Base-by-base conservation (phyloP, 2,329 filamentous ascomycete species). In the Colletotrichum agaves region DNA sequence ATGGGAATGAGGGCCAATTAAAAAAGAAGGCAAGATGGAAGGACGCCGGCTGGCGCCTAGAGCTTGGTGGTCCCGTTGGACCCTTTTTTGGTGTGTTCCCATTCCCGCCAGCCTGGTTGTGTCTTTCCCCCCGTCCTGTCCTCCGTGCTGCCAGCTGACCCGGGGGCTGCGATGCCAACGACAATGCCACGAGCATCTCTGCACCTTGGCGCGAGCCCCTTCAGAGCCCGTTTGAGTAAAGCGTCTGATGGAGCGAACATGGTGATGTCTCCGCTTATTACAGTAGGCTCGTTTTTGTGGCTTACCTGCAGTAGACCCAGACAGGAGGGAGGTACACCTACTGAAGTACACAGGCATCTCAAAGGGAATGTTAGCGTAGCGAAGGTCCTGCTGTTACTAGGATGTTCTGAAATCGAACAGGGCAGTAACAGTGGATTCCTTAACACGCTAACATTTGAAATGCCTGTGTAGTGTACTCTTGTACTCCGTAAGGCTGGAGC, bases 141-240 rank as follows among this genome's bases (percentile, higher is more conserved):
- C 12, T 23, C 55, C 23, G 47, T 27, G 55, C 55, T 53, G 46
- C 23, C 23, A 49, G 46, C 47, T 23, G 31, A 33, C 27, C 17
- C 17, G 31, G 39, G 53, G 64, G 61, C 64, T 59, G 61, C 64
- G 64, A 63, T 55, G 59, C 60, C 60, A 41, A 58, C 27, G 39
- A 56, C 55, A 64, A 61, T 47, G 52, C 61, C 64, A 67, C 60
- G 63, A 63, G 60, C 61, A 58, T 63, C 52, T 63, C 52, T 53
- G 60, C 52, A 63, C 60, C 64, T 64, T 52, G 59, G 64, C 52
- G 55, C 46, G 52, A 53, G 52, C 33, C 41, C 23, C 27, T 46
- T 44, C 17, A 23, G 23, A 37, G 27, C 59, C 43, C 44, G 44
- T 67, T 53, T 27, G 52, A 35, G 21, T 27, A 41, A 33, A 52